Evolutionary conservation across 1,284 basidiomycete genomes (phyloP), one percentile per base, ranked within the genome.

Genomic region (Trametes polyzona): DNA sequence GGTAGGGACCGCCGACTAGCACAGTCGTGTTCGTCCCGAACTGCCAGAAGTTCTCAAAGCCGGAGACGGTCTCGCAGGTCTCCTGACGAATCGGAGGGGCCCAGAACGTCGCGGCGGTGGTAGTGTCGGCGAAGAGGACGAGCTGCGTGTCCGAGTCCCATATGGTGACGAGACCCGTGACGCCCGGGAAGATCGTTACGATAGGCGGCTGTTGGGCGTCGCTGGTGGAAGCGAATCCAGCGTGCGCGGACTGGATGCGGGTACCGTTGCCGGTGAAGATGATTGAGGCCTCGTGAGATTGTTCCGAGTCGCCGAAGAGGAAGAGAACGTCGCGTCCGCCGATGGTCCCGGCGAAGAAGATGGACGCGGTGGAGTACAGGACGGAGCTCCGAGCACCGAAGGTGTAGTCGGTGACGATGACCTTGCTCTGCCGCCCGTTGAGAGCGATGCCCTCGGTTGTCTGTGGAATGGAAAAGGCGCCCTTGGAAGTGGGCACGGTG

Each of bases 271-370:
- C 84, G 0, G 71, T 74, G 16, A 86, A 69, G 1, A 60, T 47
- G 39, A 90, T 70, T 3, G 82, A 74, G 36, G 76, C 70, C 67
- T 92, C 88, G 67, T 88, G 83, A n/a, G 78, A 77, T 63, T 91
- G 83, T 2, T 69, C 67, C 1, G 77, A 66, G 57, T 84, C 78
- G 0, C 88, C 88, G 63, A 85, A 83, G 11, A 92, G 72, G 74
- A 90, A 85, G 8, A 92, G 73, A 21, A 92, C 76, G 65, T 92
- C 87, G 30, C 88, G 79, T 3, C 68, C 74, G 39, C 83, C 88
- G 53, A 92, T 89, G 12, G 69, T 74, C 12, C 88, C 86, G 0
- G 90, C 84, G 64, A 83, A 92, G 66, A 85, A 71, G 26, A 92
- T 74, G 51, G 82, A 78, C 0, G 89, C 87, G 11, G 90, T 90